phyloP scores from a whole-genome alignment of 2,329 filamentous ascomycete genomes.

The Aspergillus sergii region DNA sequence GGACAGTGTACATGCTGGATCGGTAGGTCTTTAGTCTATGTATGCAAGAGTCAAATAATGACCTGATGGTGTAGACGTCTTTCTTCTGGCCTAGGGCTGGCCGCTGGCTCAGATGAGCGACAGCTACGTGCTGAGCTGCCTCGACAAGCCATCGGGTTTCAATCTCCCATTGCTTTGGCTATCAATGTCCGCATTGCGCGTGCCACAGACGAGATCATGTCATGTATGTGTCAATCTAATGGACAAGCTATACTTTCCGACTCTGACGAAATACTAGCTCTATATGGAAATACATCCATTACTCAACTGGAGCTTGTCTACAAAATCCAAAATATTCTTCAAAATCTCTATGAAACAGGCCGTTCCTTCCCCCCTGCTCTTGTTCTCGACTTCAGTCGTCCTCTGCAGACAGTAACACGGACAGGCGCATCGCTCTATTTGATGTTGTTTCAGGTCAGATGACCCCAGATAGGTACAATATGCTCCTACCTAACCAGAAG shows the following conservation, averaged over 20 bases:
- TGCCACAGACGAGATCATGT: constrained; percentile 27
- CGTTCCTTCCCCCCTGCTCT: constrained; percentile 19
- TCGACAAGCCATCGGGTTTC: constrained; percentile 18
- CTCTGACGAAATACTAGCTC: constrained; percentile 7
- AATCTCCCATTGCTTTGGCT: constrained; percentile 20
- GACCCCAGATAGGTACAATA: too few species aligned
- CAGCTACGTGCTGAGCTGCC: constrained; percentile 20
- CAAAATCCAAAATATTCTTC: constrained; percentile 20
- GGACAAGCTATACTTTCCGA: not conserved
- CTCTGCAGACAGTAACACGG: constrained; percentile 19
- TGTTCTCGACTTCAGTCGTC: constrained; percentile 20
- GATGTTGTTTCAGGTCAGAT: constrained; percentile 25
- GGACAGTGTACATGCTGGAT: constrained; percentile 29
- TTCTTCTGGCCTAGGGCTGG: constrained; percentile 22
- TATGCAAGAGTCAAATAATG: not conserved
- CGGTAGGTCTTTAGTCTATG: constrained; percentile 10
- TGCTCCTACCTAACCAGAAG: not conserved
- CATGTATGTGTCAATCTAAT: constrained; percentile 10
- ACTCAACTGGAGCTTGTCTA: constrained; percentile 22
- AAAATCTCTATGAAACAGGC: constrained; percentile 19
- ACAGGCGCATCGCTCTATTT: constrained; percentile 26
- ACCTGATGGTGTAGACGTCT: constrained; percentile 12
- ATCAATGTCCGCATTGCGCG: constrained; percentile 26
- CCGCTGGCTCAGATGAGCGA: constrained; percentile 23
- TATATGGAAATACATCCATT: constrained; percentile 24